Percentiles rank a stretch among this genome's conserved stretches.
Conservation (phyloP, 2,329 filamentous ascomycete species). For the Clonostachys solani region DNA sequence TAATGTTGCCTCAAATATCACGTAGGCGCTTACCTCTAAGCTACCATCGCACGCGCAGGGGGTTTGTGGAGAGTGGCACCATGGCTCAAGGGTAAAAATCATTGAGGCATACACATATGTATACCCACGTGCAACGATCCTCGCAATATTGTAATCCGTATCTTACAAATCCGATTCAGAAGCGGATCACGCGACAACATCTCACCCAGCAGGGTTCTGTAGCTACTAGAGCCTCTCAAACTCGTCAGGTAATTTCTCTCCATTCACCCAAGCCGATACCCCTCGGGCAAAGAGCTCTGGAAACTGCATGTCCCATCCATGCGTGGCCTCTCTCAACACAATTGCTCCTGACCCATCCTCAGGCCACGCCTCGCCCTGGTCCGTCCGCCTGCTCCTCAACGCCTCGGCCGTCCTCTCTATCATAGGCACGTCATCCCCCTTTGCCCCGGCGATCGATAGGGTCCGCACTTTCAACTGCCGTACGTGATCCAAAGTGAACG, state of each 20-base stretch:
- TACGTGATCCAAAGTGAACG: slow-evolving; percentile 16
- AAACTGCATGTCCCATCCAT: slow-evolving; percentile 34
- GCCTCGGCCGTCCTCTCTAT: slow-evolving; percentile 19
- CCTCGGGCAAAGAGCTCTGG: slow-evolving; percentile 29
- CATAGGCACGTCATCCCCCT: slow-evolving; percentile 22
- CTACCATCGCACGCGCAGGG: too few species aligned
- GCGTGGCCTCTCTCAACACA: slow-evolving; percentile 26
- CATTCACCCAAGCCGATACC: slow-evolving; percentile 27
- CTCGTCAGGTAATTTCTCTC: slow-evolving; percentile 14
- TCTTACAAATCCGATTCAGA: not conserved
- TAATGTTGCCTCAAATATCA: too few species aligned
- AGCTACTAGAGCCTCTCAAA: slow-evolving; percentile 8
- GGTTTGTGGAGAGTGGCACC: too few species aligned
- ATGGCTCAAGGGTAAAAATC: too few species aligned
- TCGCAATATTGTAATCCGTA: too few species aligned
- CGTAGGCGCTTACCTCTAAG: too few species aligned
- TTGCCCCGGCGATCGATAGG: slow-evolving; percentile 19
- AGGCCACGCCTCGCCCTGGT: slow-evolving; percentile 11
- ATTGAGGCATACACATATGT: too few species aligned
- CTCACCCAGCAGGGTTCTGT: not conserved
- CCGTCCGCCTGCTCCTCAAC: slow-evolving; percentile 5
- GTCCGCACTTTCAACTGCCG: slow-evolving; percentile 14
- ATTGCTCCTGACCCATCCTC: slow-evolving; percentile 17
- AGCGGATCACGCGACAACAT: not conserved
- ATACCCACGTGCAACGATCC: too few species aligned